A percentile compares a stretch with the other conserved stretches of the same genome.
Evolutionary conservation across 2,329 filamentous ascomycete genomes (phyloP).

Genomic region (Colletotrichum viniferum): DNA sequence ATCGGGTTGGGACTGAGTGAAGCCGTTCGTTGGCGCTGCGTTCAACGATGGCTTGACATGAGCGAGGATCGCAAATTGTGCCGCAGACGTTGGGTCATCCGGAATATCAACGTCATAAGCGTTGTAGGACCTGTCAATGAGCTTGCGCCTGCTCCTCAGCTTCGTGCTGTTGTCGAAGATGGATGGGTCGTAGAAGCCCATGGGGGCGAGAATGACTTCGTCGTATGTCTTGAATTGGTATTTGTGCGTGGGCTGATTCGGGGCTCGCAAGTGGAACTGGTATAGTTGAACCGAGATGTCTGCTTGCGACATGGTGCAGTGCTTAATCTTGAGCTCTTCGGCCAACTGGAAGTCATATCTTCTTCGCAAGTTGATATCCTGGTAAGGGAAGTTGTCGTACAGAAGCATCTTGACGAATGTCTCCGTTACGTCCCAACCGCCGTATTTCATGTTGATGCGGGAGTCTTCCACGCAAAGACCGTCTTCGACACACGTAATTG

Average conservation of each 20-base stretch:
- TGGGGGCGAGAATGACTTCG: constrained; percentile 89
- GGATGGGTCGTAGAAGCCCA: constrained; percentile 90
- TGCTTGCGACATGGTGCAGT: constrained; percentile 88
- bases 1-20: constrained; percentile 46
- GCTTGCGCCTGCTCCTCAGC: constrained; percentile 76
- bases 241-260: constrained; percentile 87
- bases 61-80: constrained; percentile 73
- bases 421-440: constrained; percentile 90
- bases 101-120: constrained; percentile 87
- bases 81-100: constrained; percentile 86
- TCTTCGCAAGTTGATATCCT: constrained; percentile 88
- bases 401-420: constrained; percentile 98
- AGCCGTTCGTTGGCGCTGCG: constrained; percentile 46
- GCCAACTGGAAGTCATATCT: constrained; percentile 92
- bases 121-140: constrained; percentile 89
- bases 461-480: constrained; percentile 95
- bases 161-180: constrained; percentile 87
- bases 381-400: constrained; percentile 92
- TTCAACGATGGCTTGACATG: constrained; percentile 64
- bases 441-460: constrained; percentile 91
- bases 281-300: constrained; percentile 87
- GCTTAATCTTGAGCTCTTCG: constrained; percentile 93
- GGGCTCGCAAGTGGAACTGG: constrained; percentile 89
- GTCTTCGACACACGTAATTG: constrained; percentile 95
- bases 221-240: constrained; percentile 98